Evolutionary conservation across 2,329 filamentous ascomycete species (phyloP).

Genomic region (Clonostachys rosea): DNA sequence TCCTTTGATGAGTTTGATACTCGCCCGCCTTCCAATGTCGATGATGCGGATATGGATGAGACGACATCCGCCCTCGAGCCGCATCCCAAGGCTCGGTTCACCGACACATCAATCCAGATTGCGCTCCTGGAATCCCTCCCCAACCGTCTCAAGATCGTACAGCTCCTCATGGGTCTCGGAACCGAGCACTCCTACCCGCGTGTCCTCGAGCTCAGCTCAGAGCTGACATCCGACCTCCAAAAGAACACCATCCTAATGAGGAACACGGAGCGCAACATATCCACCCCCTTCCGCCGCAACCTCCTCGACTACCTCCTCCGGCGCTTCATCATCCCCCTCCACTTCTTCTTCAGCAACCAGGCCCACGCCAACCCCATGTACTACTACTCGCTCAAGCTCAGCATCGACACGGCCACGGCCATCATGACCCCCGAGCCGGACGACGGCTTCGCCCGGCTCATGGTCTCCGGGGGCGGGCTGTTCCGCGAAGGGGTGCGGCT

Average conservation of each 20-base stretch:
- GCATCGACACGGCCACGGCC: slow-evolving; percentile 34
- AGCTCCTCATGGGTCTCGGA: slow-evolving; percentile 24
- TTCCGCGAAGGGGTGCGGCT: slow-evolving; percentile 32
- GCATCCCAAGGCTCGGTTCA: slow-evolving; percentile 7
- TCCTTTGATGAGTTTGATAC: slow-evolving; percentile 32
- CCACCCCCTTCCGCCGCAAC: slow-evolving; percentile 34
- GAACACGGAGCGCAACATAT: slow-evolving; percentile 4
- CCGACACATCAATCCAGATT: slow-evolving; percentile 26
- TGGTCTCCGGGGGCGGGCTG: slow-evolving; percentile 29
- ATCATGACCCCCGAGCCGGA: slow-evolving; percentile 27
- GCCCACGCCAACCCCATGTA: slow-evolving; percentile 37
- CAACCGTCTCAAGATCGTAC: slow-evolving; percentile 23
- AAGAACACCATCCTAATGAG: no score
- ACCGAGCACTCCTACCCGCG: slow-evolving; percentile 24
- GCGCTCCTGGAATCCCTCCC: slow-evolving; percentile 26
- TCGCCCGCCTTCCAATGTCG: slow-evolving; percentile 25
- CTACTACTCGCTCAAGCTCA: slow-evolving; percentile 42
- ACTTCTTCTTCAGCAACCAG: slow-evolving; percentile 39
- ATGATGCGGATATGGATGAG: slow-evolving; percentile 18
- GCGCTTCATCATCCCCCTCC: slow-evolving; percentile 50
- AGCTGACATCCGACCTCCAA: slow-evolving; percentile 17
- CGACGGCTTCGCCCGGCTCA: slow-evolving; percentile 25
- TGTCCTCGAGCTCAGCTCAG: slow-evolving; percentile 22
- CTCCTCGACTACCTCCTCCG: slow-evolving; percentile 45
- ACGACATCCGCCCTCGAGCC: slow-evolving; percentile 6